Percentiles rank a stretch among this genome's conserved stretches.
Evolutionary conservation across 495 filamentous ascomycete genomes (phyloP).

Genomic region (Daldinia bambusicola): DNA sequence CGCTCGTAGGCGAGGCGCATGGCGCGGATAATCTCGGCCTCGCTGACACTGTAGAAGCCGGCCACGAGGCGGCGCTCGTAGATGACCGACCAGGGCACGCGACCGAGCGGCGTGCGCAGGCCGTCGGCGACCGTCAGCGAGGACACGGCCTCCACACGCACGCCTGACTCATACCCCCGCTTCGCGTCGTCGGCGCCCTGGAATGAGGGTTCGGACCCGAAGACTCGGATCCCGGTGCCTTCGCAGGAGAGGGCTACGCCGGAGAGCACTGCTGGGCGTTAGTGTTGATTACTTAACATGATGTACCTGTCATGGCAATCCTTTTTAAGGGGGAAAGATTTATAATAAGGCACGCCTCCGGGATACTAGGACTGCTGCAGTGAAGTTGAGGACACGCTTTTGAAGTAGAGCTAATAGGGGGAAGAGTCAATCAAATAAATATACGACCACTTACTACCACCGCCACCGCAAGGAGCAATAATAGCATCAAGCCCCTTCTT

Average conservation of each 20-base stretch:
- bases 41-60: conserved; percentile 80
- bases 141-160: conserved; percentile 72
- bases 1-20: conserved; percentile 84
- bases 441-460: conserved; percentile 62
- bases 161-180: conserved; percentile 69
- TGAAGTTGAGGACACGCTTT: too few species aligned
- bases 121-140: conserved; percentile 91
- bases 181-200: conserved; percentile 85
- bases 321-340: too few species aligned
- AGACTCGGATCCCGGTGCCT: conserved; percentile 74
- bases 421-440: not conserved
- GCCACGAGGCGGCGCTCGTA: conserved; percentile 73
- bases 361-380: not conserved
- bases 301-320: too few species aligned
- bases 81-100: conserved; percentile 83
- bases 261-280: conserved; percentile 66
- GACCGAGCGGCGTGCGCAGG: conserved; percentile 83
- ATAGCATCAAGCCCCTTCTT: conserved; percentile 72
- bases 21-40: conserved; percentile 82
- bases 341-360: not conserved
- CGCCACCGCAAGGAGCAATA: conserved; percentile 87
- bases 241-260: conserved; percentile 81
- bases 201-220: conserved; percentile 90
- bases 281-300: not conserved
- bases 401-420: not conserved